Evolutionary conservation across 305 asterid genomes (phyloP), one percentile per base, ranked within the genome.

Genomic region (Fraxinus angustifolia): DNA sequence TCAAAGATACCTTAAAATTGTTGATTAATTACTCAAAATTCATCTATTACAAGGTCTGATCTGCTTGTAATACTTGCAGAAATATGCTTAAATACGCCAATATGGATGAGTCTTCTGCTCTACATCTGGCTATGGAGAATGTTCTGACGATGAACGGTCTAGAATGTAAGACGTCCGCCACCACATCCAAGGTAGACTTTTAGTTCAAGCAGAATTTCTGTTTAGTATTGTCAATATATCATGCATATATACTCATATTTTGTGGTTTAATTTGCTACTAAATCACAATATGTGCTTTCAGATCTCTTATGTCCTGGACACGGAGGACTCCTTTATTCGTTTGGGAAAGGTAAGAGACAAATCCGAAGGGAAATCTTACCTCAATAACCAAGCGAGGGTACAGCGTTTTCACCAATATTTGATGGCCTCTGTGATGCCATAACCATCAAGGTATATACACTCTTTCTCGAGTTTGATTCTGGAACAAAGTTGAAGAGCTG

Each of bases 81-180:
- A 96, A 90, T 85, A 88, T 89, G 91, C 84, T 80, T 79, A 88
- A 89, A 86, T 91, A 81, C 79, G 78, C 86, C 26, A 82, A 87
- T 71, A 70, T 83, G 50, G 95, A 92, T 80, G 97, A 90, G 83
- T 83, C 88, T 73, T 72, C 88, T 67, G 94, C 97, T 48, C 83
- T 90, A 68, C 82, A 82, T 85, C 84, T 65, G 93, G 94, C 93
- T 38, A 90, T 93, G 86, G 96, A 93, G 85, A 91, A 89, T 77
- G 92, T 87, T 78, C 81, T 56, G 76, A 88, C 91, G 80, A 87
- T 88, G 89, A 96, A 93, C 73, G 98, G 98, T 78, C 90, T 96
- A 92, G 98, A 96, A 85, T 94, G 97, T 85, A 96, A 94, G 92
- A 94, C 95, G 97, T 84, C 98, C 26, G 87, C 98, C 60, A 76